A percentile compares a stretch with the other conserved stretches of the same genome.
Conservation (phyloP, 768 basidiomycete genomes). For the Tubosaeta sp. region DNA sequence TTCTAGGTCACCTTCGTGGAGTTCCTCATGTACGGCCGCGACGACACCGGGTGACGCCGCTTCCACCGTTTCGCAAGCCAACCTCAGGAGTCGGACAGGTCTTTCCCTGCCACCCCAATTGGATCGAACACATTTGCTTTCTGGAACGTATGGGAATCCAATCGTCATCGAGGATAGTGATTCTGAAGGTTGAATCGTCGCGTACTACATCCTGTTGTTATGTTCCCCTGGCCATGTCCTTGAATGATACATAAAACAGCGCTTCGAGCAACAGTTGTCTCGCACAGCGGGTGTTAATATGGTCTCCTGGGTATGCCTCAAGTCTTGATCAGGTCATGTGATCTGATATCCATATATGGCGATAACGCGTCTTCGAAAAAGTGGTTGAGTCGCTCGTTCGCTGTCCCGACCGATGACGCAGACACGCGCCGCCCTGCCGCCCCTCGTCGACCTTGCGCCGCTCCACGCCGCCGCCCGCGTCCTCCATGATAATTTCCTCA, state of each 20-base stretch:
- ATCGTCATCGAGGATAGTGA: slow-evolving; percentile 24
- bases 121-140: neutral
- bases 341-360: neutral
- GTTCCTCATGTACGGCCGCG: neutral
- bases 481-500: slow-evolving; percentile 62
- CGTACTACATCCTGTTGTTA: neutral
- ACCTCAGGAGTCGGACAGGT: slow-evolving; percentile 3
- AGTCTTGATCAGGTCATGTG: neutral
- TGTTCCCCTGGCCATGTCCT: no score
- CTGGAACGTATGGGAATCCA: slow-evolving; percentile 17
- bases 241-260: no score
- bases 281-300: no score
- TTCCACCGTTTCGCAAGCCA: neutral
- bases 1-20: neutral
- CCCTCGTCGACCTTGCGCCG: slow-evolving; percentile 53
- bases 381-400: neutral
- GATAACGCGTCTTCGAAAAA: neutral
- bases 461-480: slow-evolving; percentile 65
- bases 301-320: no score
- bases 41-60: neutral
- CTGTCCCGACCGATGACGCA: slow-evolving; percentile 14
- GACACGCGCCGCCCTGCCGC: slow-evolving; percentile 13
- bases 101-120: slow-evolving; percentile 1
- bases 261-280: no score
- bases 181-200: slow-evolving; percentile 7